Percentiles rank a stretch among this genome's conserved stretches.
Evolutionary conservation across 2,329 filamentous ascomycete genomes (phyloP).

Genomic region (Exophiala aquamarina): DNA sequence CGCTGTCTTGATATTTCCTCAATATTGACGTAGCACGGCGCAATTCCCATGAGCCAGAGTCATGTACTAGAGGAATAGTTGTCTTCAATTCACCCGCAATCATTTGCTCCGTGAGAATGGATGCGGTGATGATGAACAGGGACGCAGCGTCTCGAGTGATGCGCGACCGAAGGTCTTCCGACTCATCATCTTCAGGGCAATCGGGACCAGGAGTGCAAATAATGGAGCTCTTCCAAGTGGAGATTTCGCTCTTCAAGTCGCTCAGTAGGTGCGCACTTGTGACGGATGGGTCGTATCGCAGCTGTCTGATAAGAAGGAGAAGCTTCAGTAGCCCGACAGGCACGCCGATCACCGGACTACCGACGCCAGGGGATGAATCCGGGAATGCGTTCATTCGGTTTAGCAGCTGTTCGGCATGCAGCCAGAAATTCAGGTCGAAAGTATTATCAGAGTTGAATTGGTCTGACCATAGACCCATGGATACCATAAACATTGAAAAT

Average conservation of each 20-base stretch:
- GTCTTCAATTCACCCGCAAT: not conserved
- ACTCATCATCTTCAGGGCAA: not conserved
- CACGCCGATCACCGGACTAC: conserved; percentile 1
- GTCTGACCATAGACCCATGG: conserved; percentile 1
- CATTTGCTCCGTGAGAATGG: conserved; percentile 1
- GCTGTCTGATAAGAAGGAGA: conserved; percentile 2
- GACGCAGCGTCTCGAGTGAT: not conserved
- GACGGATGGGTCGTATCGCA: not conserved
- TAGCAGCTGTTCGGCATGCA: not conserved
- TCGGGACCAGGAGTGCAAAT: not conserved
- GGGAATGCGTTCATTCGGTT: not conserved
- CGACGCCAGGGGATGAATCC: not conserved
- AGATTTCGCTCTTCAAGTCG: conserved; percentile 3
- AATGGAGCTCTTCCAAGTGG: not conserved
- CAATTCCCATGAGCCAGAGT: not conserved
- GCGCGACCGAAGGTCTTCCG: no score
- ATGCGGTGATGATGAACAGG: conserved; percentile 3
- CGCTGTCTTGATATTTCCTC: not conserved
- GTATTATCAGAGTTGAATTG: not conserved
- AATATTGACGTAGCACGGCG: not conserved
- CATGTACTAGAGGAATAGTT: not conserved
- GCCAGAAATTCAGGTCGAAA: conserved; percentile 1
- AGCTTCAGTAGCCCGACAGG: not conserved
- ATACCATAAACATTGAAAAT: not conserved
- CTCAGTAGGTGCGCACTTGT: not conserved